Percentiles rank a stretch among this genome's conserved stretches.
Conservation (phyloP, 148 eudicot species). For the Drosera capensis region DNA sequence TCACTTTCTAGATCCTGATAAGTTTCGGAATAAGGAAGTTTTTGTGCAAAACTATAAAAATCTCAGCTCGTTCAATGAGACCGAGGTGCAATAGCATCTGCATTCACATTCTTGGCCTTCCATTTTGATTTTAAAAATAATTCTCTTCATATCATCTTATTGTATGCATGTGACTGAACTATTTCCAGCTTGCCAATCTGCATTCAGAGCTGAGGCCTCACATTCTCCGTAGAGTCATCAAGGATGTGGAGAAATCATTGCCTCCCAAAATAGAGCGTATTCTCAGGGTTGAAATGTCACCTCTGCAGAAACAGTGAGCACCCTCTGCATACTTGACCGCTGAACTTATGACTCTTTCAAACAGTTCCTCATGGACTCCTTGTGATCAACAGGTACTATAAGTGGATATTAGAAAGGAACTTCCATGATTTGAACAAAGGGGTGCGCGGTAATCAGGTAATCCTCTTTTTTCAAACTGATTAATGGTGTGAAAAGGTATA, state of each 20-base stretch:
- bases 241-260: constrained; percentile 97
- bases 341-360: not conserved
- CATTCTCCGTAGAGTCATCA: constrained; percentile 89
- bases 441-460: constrained; percentile 98
- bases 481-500: too few relatives aligned
- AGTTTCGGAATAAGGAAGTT: constrained; percentile 77
- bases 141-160: too few relatives aligned
- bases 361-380: not conserved
- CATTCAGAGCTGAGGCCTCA: constrained; percentile 98
- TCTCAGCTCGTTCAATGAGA: constrained; percentile 90
- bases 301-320: constrained; percentile 88
- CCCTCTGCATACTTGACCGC: not conserved
- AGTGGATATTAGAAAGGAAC: constrained; percentile 98
- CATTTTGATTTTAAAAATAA: too few relatives aligned
- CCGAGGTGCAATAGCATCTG: constrained; percentile 36
- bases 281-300: constrained; percentile 97
- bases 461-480: too few relatives aligned
- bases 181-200: constrained; percentile 76
- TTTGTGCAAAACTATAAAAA: constrained; percentile 96
- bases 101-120: not conserved
- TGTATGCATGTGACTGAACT: not conserved
- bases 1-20: constrained; percentile 88
- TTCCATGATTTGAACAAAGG: constrained; percentile 97
- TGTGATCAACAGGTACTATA: constrained; percentile 60
- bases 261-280: constrained; percentile 98